Evolutionary conservation across 768 basidiomycete genomes (phyloP).

Genomic region (Coprinopsis cinerea): DNA sequence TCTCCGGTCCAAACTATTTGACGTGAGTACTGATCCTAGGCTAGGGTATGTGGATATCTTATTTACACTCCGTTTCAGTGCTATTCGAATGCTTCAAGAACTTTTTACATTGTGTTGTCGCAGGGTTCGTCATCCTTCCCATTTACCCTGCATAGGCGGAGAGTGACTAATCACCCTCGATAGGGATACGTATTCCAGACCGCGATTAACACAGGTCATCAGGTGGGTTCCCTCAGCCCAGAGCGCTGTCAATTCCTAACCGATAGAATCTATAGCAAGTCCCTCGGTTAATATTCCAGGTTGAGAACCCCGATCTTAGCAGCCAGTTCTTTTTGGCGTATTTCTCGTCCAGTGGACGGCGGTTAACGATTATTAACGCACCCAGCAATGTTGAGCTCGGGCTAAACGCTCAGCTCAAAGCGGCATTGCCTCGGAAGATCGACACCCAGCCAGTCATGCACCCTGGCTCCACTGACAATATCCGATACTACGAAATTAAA

Average conservation of each 20-base stretch:
- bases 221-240: constrained; percentile 29
- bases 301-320: constrained; percentile 38
- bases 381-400: constrained; percentile 36
- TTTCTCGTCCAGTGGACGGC: constrained; percentile 56
- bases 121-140: constrained; percentile 35
- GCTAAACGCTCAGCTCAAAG: constrained; percentile 33
- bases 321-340: constrained; percentile 61
- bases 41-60: constrained; percentile 9
- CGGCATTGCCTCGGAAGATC: constrained; percentile 30
- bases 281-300: constrained; percentile 65
- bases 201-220: constrained; percentile 48
- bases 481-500: constrained; percentile 53
- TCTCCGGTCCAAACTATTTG: constrained; percentile 45
- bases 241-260: neutral
- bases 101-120: constrained; percentile 56
- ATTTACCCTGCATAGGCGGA: neutral
- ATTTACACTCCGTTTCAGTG: constrained; percentile 27
- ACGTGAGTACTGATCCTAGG: constrained; percentile 34
- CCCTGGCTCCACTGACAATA: too few species aligned
- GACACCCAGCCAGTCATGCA: constrained; percentile 34
- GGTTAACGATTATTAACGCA: constrained; percentile 43
- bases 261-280: constrained; percentile 29
- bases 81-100: constrained; percentile 53
- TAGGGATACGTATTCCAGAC: constrained; percentile 73
- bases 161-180: constrained; percentile 4